A percentile compares a stretch with the other conserved stretches of the same genome.
Conservation (phyloP, 441 rosid species). For the Jatropha multifida region DNA sequence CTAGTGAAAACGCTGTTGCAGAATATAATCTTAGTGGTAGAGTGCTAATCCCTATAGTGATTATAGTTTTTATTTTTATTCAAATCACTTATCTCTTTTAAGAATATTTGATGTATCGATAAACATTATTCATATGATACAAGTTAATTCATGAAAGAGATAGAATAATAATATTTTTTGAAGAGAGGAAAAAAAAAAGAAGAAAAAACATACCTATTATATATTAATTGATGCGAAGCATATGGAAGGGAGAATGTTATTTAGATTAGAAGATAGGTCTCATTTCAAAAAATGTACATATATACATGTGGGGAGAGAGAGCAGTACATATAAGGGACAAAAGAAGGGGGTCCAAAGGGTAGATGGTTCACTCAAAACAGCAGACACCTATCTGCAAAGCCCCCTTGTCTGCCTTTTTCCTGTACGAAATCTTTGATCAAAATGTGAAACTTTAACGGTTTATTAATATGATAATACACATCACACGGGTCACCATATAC, state of each 20-base stretch:
- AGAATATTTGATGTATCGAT: not conserved
- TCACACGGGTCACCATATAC: not conserved
- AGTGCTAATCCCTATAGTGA: no score
- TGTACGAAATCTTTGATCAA: conserved; percentile 10
- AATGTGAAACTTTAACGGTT: conserved; percentile 23
- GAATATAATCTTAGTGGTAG: no score
- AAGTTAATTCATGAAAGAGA: not conserved
- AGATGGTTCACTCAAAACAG: conserved; percentile 10
- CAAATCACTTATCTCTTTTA: not conserved
- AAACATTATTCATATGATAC: not conserved
- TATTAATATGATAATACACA: not conserved
- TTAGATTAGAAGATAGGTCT: not conserved
- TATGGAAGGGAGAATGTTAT: not conserved
- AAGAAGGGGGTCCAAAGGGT: not conserved
- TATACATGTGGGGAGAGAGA: no score
- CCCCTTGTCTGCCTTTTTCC: conserved; percentile 25
- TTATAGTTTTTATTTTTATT: no score
- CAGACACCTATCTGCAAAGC: conserved; percentile 20
- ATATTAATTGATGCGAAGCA: not conserved
- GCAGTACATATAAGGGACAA: not conserved
- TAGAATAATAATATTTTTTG: not conserved
- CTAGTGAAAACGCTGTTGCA: no score
- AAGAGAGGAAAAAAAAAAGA: no score
- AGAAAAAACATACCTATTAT: not conserved
- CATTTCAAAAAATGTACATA: not conserved